Percentiles rank a stretch among this genome's conserved stretches.
These are phyloP conservation scores for Heterobasidion annosum DNA, from an alignment of 1,284 basidiomycete species.

Conservation along the genomic window DNA sequence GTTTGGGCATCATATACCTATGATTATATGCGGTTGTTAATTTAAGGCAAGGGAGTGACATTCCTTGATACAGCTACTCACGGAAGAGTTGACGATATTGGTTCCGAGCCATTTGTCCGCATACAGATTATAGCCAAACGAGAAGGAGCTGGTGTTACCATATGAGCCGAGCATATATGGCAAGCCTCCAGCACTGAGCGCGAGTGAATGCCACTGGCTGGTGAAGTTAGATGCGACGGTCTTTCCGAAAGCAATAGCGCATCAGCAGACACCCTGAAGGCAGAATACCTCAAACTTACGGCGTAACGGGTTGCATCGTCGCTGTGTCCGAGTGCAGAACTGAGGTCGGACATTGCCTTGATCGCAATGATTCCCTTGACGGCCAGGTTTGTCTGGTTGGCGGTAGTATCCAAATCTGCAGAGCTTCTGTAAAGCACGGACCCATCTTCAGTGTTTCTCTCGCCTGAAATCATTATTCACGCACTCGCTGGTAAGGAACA, in stretches of 20 bases:
- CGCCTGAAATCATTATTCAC: not conserved
- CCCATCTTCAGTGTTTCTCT: no score
- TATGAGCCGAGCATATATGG: not conserved
- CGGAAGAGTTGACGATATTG: not conserved
- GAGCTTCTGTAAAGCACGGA: not conserved
- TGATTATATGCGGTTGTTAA: not conserved
- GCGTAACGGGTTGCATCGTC: conserved; percentile 10
- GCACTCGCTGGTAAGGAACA: not conserved
- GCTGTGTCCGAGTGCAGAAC: conserved; percentile 7
- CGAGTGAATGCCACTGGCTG: not conserved
- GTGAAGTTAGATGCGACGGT: not conserved
- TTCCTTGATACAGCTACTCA: not conserved
- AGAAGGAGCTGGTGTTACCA: not conserved
- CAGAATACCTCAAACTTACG: not conserved
- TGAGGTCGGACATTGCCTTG: conserved; percentile 14
- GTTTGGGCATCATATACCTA: not conserved
- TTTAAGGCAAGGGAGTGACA: no score
- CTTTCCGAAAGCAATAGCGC: not conserved
- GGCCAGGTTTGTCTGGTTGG: conserved; percentile 5
- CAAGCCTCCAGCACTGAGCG: not conserved
- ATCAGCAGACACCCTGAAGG: not conserved
- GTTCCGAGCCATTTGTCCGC: not conserved
- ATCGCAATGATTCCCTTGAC: conserved; percentile 17
- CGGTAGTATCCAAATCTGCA: not conserved
- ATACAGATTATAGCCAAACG: not conserved